Evolutionary conservation across 2,329 filamentous ascomycete genomes (phyloP).

Genomic region (Penicillium sp.): DNA sequence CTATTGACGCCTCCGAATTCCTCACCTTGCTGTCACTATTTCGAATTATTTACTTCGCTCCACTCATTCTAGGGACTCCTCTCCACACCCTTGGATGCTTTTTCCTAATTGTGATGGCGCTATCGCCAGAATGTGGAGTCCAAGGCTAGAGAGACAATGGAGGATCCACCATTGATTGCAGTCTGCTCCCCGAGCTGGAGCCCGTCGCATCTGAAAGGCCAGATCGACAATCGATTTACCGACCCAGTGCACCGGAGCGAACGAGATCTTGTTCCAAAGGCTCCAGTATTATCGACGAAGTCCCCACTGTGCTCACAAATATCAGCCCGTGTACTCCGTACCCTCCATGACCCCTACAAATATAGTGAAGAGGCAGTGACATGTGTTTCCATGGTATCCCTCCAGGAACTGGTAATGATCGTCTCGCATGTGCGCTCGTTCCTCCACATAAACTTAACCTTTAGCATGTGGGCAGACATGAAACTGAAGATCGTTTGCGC

Average conservation of each 20-base stretch:
- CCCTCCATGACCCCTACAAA: neutral
- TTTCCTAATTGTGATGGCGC: constrained; percentile 3
- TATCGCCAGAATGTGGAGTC: neutral
- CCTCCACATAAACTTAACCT: neutral
- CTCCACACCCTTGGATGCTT: neutral
- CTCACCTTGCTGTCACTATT: neutral
- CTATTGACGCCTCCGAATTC: constrained; percentile 3
- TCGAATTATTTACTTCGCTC: neutral
- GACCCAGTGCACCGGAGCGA: constrained; percentile 8
- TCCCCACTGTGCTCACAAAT: neutral
- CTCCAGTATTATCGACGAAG: neutral
- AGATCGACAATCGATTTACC: constrained; percentile 18
- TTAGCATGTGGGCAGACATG: constrained; percentile 3
- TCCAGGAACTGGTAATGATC: constrained; percentile 16
- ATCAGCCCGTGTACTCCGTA: neutral
- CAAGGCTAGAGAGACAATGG: constrained; percentile 8
- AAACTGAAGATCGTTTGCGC: neutral
- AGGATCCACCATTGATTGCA: constrained; percentile 2
- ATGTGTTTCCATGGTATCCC: neutral
- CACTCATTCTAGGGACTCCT: neutral
- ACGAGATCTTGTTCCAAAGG: neutral
- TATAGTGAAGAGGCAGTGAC: no score
- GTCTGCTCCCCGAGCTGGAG: neutral
- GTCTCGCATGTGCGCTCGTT: neutral
- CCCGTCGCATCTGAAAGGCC: neutral